A percentile compares a stretch with the other conserved stretches of the same genome.
Conservation (phyloP, 148 eudicot genomes). For the Oxyria digyna region DNA sequence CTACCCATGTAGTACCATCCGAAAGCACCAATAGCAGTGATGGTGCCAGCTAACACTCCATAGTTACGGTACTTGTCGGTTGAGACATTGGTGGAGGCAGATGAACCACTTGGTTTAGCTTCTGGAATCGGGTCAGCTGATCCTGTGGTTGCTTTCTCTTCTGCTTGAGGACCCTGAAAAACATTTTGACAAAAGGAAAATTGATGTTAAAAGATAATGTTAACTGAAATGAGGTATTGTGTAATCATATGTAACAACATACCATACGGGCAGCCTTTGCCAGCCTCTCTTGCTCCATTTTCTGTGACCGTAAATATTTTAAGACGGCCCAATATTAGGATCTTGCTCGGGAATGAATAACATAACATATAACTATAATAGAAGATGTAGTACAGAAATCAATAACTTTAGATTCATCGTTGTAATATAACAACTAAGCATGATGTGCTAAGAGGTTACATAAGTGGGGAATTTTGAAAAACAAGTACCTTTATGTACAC, state of each 20-base stretch:
- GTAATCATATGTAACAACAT: not conserved
- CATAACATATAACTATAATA: not conserved
- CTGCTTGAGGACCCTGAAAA: slow-evolving; percentile 61
- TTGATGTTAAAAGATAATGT: not conserved
- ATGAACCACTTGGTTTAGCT: slow-evolving; percentile 31
- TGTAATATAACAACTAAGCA: not conserved
- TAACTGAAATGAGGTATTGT: not conserved
- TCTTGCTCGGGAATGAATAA: not conserved
- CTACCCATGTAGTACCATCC: slow-evolving; percentile 59
- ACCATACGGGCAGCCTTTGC: slow-evolving; percentile 94
- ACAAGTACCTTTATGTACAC: slow-evolving; percentile 71
- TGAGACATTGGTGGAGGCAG: slow-evolving; percentile 44
- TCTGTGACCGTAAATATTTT: slow-evolving; percentile 24
- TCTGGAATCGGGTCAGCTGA: slow-evolving; percentile 32
- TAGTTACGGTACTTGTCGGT: slow-evolving; percentile 69
- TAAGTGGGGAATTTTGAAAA: not conserved
- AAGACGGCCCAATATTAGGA: not conserved
- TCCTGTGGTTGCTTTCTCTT: slow-evolving; percentile 27
- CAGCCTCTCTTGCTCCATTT: slow-evolving; percentile 86
- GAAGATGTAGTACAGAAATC: not conserved
- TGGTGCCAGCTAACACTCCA: slow-evolving; percentile 60
- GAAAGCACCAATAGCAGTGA: slow-evolving; percentile 38
- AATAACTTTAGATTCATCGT: not conserved
- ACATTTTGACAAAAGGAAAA: not conserved
- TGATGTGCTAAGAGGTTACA: not conserved